Evolutionary conservation across 73 alveolate species (phyloP).

Genomic region (Tetrahymena thermophila): DNA sequence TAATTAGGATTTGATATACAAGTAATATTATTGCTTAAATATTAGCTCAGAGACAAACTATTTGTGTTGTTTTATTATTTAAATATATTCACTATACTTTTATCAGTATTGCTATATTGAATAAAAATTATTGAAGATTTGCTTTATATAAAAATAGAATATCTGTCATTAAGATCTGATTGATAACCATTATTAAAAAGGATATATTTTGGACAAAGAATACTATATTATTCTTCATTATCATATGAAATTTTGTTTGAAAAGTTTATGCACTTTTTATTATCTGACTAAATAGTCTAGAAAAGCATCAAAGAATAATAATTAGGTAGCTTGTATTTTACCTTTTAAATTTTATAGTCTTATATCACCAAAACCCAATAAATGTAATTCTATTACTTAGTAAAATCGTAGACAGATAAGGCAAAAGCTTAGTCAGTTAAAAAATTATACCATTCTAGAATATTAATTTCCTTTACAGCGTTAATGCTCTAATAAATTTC

Average conservation of each 20-base stretch:
- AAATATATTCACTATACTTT: neutral
- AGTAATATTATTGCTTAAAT: neutral
- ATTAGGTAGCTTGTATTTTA: neutral
- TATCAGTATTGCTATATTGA: neutral
- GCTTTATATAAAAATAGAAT: neutral
- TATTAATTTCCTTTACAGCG: neutral
- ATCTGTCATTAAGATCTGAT: neutral
- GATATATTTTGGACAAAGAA: neutral
- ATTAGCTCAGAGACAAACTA: neutral
- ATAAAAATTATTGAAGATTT: neutral
- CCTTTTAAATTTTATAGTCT: neutral
- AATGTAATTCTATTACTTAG: neutral
- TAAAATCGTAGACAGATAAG: neutral
- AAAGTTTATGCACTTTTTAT: neutral
- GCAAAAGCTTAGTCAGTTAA: neutral
- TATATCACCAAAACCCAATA: neutral
- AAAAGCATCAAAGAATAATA: neutral
- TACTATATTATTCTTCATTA: neutral
- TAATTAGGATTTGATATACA: neutral
- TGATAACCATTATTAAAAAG: neutral
- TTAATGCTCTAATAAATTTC: neutral
- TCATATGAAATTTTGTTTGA: neutral
- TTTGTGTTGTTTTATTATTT: no score
- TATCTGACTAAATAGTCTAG: neutral
- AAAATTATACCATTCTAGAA: neutral